Percentiles rank a stretch among this genome's conserved stretches.
phyloP scores from a whole-genome alignment of 2,329 filamentous ascomycete genomes.

The Rhexocercosporidium sp. region DNA sequence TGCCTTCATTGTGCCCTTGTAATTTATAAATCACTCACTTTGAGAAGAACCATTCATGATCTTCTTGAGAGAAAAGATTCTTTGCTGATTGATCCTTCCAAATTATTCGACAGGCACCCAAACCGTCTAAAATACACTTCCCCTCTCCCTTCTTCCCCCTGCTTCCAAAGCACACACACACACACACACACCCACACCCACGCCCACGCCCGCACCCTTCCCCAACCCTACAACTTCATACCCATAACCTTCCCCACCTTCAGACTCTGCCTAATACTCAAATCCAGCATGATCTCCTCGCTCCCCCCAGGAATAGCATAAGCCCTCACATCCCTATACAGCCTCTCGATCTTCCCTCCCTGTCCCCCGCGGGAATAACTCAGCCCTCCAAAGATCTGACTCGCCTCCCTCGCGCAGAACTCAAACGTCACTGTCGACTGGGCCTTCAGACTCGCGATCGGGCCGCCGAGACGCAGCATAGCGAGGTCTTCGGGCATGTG shows the following conservation, averaged over 20 bases:
- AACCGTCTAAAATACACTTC: no score
- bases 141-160: no score
- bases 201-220: not conserved
- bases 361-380: conserved; percentile 93
- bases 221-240: conserved; percentile 79
- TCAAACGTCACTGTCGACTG: conserved; percentile 95
- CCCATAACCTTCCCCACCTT: conserved; percentile 88
- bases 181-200: no score
- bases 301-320: conserved; percentile 96
- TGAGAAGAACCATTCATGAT: no score
- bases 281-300: conserved; percentile 98
- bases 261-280: conserved; percentile 90
- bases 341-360: conserved; percentile 90
- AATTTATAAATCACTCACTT: no score
- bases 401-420: conserved; percentile 95
- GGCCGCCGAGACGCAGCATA: conserved; percentile 93
- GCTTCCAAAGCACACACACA: no score
- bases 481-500: conserved; percentile 94
- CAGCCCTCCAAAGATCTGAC: conserved; percentile 95
- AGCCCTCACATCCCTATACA: conserved; percentile 93
- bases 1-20: no score
- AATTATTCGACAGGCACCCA: no score
- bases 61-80: no score
- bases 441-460: conserved; percentile 92
- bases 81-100: no score